Base-by-base conservation (phyloP, 2,329 filamentous ascomycete species). In the Neoscytalidium dimidiatum region DNA sequence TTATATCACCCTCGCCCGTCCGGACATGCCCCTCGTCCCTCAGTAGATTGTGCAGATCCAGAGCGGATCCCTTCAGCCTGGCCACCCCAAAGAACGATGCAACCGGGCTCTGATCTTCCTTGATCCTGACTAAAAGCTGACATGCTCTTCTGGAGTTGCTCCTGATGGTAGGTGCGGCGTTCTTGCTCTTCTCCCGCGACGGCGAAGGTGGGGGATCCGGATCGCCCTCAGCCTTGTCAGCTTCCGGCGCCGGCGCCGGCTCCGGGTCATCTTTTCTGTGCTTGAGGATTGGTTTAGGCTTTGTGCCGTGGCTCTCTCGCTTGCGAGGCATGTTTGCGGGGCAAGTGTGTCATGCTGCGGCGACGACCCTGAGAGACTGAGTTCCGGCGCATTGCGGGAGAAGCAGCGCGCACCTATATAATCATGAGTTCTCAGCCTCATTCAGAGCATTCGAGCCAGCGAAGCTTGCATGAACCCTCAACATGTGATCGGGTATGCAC, bases 1-100 rank as follows among this genome's bases (percentile, higher is more conserved):
- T 38, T 8, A 60, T 31, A 8, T 60, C 56, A 9, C 26, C 8
- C 56, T 60, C 56, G 17, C 56, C 56, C 17, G 56, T 60, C 5
- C 56, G 38, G 3, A 46, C 38, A 14, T 21, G 9, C 1, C 41
- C 56, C 11, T 60, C 56, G 6, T 60, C 56, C 4, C 31, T 44
- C 38, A 60, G 56, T 13, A 60, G 38, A 23, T 19, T 31, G 56
- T 60, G 56, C 56, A 60, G 56, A 26, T 46, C 56, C 26, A 29
- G 17, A 8, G 56, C 56, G 1, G 56, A 31, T 7, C 56, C 56
- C 28, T 23, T 46, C 17, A 46, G 26, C 26, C 38, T 44, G 26
- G 56, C 56, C 3, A 60, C 23, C 11, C 56, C 56, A 8, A 60
- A 60, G n/a, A 60, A 60, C 6, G 56, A 33, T 11, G 56, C 38